Base-by-base conservation (phyloP, 1,284 basidiomycete genomes). In the Tilletia indica region DNA sequence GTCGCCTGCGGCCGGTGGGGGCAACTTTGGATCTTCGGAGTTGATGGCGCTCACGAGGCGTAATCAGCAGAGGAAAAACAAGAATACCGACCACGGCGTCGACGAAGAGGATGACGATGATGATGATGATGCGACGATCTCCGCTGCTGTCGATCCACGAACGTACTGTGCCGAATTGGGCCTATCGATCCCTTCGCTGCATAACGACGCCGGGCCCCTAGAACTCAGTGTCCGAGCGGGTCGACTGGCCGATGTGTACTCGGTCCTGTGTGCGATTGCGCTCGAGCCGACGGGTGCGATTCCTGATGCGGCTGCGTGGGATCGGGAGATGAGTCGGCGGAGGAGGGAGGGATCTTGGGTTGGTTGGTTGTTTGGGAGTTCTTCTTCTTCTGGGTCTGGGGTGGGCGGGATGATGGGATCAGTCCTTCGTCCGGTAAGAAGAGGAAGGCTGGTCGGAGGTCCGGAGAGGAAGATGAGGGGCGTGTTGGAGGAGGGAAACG, bases 191-290 rank as follows among this genome's bases (percentile, higher is more conserved):
- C 71, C 68, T 19, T 76, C 77, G 1, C 68, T 80, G n/a, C 61
- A 64, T 14, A 34, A 64, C 61, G 78, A 78, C 67, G 75, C 78
- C 4, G 82, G 81, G 0, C 81, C 81, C 48, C 74, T 83, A 45
- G 79, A 76, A 70, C 77, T 83, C 51, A 77, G 75, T 61, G 91
- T 96, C 63, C 91, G 91, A 83, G 90, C 90, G 2, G 91, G 89
- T 63, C 91, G 94, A 84, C 89, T 89, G 25, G 94, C 94, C n/a
- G 93, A 94, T 82, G 89, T 96, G 45, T 95, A 93, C 87, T 90
- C 92, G 79, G 89, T 90, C 47, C 91, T 95, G 75, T 93, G 92
- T 82, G 87, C 88, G 71, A 91, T 93, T 80, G 94, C 93, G 5
- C 73, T 78, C 38, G 77, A 83, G 68, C 76, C 81, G 12, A 78